Conservation (phyloP, 495 filamentous ascomycete genomes). For the Neurospora sp. region DNA sequence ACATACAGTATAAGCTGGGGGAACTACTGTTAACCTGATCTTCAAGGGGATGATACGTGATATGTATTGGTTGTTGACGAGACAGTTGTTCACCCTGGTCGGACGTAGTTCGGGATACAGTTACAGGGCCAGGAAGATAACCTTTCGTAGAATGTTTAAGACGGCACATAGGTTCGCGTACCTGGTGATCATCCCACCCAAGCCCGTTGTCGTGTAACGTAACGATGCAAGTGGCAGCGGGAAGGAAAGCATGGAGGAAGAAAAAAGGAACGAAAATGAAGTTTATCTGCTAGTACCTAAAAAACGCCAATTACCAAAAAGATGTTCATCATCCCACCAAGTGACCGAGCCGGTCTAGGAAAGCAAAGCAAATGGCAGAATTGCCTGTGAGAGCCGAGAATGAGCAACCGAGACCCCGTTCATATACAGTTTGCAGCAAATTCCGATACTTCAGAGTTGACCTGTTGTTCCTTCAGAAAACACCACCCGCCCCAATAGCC, state of each 20-base stretch:
- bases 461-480: neutral
- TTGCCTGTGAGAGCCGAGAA: neutral
- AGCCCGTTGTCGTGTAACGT: neutral
- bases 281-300: neutral
- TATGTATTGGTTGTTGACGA: neutral
- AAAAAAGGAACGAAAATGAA: neutral
- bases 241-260: neutral
- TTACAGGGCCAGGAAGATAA: neutral
- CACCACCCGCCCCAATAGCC: neutral
- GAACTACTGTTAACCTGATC: neutral
- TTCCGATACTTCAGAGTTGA: neutral
- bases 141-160: neutral
- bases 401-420: neutral
- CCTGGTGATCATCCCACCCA: neutral
- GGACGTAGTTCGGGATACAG: neutral
- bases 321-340: neutral
- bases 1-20: neutral
- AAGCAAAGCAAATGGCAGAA: neutral
- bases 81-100: neutral
- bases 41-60: neutral
- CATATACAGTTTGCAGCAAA: neutral
- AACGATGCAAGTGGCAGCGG: neutral
- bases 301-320: neutral
- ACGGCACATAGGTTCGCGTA: neutral
- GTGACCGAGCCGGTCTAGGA: neutral